Evolutionary conservation across 495 filamentous ascomycete genomes (phyloP), one percentile per base, ranked within the genome.

Genomic region (Extremus antarcticus): DNA sequence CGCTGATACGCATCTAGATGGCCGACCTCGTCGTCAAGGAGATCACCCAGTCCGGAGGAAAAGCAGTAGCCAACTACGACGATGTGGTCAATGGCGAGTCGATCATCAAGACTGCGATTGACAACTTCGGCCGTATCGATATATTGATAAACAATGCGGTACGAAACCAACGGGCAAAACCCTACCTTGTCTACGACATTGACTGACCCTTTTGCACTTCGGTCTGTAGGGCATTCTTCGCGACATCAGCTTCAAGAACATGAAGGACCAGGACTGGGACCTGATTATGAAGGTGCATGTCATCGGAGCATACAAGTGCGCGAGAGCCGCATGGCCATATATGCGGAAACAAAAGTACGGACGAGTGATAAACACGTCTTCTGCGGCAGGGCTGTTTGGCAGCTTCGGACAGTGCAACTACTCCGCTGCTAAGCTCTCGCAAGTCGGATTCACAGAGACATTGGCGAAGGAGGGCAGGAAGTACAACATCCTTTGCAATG

Each of bases 341-440:
- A 96, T 97, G 80, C 78, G 94, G 63, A 95, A 96, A 72, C 92
- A 98, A 73, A 98, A 95, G 80, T 97, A 88, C 68, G 92, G 92
- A 38, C 81, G 92, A 54, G 75, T 98, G 47, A 95, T 98, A 70
- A 96, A 94, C 77, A 97, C 94, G 23, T 80, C 94, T 47, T 96
- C 91, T 19, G 90, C 90, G 21, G 94, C 92, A 50, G 92, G 92
- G 65, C 79, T 98, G 24, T 98, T 95, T 71, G 92, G 92, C 60
- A 88, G 77, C 74, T 98, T 97, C 68, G 92, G 92, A 54, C 92
- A 98, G 76, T 77, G 83, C 72, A 98, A 98, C 73, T 98, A 98
- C 73, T 94, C 94, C 25, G 82, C 92, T 53, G 92, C 92, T 61
- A 98, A 98, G 77, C 78, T 97, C 50, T 86, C 87, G 56, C 86